phyloP scores from a whole-genome alignment of 768 basidiomycete species.

The Hydnum rufescens region DNA sequence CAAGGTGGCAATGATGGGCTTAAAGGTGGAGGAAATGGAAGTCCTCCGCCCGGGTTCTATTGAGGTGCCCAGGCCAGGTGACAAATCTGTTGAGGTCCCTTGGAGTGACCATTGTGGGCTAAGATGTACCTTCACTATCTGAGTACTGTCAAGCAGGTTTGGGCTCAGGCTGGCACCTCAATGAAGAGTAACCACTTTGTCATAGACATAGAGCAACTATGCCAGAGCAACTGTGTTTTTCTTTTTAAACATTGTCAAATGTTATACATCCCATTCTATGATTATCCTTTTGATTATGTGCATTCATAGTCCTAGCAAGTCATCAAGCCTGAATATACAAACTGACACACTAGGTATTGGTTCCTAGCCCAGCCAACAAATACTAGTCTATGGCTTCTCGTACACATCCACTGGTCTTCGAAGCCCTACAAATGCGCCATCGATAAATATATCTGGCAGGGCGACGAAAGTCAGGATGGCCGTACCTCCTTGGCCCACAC shows the following conservation, averaged over 20 bases:
- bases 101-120: conserved; percentile 25
- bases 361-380: background rate
- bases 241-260: background rate
- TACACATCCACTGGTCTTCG: conserved; percentile 45
- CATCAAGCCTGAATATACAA: background rate
- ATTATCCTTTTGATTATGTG: background rate
- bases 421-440: conserved; percentile 26
- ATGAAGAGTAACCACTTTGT: too few relatives aligned
- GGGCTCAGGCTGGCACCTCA: too few relatives aligned
- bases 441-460: background rate
- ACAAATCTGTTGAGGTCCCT: conserved; percentile 12
- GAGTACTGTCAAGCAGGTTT: too few relatives aligned
- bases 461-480: conserved; percentile 33
- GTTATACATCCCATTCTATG: background rate
- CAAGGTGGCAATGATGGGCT: conserved; percentile 23
- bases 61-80: conserved; percentile 16
- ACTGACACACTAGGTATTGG: background rate
- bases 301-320: background rate
- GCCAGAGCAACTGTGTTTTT: background rate
- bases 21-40: conserved; percentile 19
- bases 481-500: conserved; percentile 46
- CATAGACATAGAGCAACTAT: too few relatives aligned
- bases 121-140: conserved; percentile 16
- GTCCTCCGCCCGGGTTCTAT: conserved; percentile 21
- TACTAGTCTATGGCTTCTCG: conserved; percentile 19